phyloP scores from a whole-genome alignment of 2,329 filamentous ascomycete genomes.

The Pseudopithomyces chartarum region DNA sequence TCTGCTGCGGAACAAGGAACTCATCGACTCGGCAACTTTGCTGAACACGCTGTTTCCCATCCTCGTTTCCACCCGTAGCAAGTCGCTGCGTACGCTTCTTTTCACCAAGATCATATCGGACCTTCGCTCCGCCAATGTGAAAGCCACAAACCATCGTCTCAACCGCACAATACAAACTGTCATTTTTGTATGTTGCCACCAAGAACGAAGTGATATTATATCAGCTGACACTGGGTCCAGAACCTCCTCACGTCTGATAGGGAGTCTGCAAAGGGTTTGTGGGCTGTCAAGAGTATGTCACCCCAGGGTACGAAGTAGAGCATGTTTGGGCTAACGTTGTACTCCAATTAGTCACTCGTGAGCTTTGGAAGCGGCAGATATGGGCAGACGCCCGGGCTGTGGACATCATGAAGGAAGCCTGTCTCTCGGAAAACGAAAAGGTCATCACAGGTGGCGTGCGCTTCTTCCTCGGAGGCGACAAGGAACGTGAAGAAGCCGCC shows the following conservation, averaged over 20 bases:
- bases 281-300: slow-evolving; percentile 76
- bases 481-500: slow-evolving; percentile 84
- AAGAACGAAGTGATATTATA: slow-evolving; percentile 52
- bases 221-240: slow-evolving; percentile 51
- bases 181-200: slow-evolving; percentile 60
- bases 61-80: slow-evolving; percentile 88
- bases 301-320: too few relatives aligned
- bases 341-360: slow-evolving; percentile 66
- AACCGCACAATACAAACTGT: slow-evolving; percentile 94
- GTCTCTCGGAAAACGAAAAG: slow-evolving; percentile 88
- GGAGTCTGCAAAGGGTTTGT: slow-evolving; percentile 82
- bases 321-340: too few relatives aligned
- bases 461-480: slow-evolving; percentile 95
- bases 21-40: slow-evolving; percentile 80
- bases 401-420: slow-evolving; percentile 97
- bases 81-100: slow-evolving; percentile 81
- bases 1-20: slow-evolving; percentile 85
- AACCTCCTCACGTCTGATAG: slow-evolving; percentile 74
- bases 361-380: slow-evolving; percentile 94
- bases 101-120: slow-evolving; percentile 91
- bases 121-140: slow-evolving; percentile 83
- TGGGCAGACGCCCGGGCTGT: slow-evolving; percentile 95
- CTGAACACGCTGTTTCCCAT: slow-evolving; percentile 94
- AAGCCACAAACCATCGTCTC: slow-evolving; percentile 85
- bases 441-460: slow-evolving; percentile 84